These are phyloP conservation scores for Eutrema heterophyllum DNA, from an alignment of 345 rosid genomes.

Conservation along the genomic window DNA sequence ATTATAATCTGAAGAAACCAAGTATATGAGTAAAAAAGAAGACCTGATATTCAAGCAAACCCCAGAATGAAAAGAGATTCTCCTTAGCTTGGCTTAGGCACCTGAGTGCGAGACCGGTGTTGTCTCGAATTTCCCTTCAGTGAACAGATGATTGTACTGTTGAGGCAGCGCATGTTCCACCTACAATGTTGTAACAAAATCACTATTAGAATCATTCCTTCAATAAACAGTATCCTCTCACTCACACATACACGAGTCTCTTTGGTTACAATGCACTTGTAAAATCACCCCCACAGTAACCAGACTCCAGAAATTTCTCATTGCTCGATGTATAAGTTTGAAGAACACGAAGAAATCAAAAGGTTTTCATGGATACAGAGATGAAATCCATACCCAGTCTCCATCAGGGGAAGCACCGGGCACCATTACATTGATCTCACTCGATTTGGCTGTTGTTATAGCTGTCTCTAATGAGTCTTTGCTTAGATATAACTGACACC, in stretches of 20 bases:
- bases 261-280: background rate
- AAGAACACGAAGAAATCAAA: background rate
- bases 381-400: constrained; percentile 65
- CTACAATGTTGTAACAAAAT: constrained; percentile 35
- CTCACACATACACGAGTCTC: background rate
- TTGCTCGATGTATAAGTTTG: background rate
- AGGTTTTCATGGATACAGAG: background rate
- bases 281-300: background rate
- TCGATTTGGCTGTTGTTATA: constrained; percentile 91
- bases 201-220: constrained; percentile 2
- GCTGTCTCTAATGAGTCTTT: constrained; percentile 67
- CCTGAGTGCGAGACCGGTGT: constrained; percentile 96
- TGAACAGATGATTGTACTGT: constrained; percentile 61
- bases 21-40: background rate
- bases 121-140: constrained; percentile 72
- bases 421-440: constrained; percentile 85
- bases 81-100: constrained; percentile 52
- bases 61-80: background rate
- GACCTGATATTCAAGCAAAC: constrained; percentile 15
- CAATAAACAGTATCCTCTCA: background rate
- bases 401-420: constrained; percentile 62
- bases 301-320: background rate
- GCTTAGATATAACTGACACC: constrained; percentile 85
- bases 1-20: constrained; percentile 15
- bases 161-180: constrained; percentile 89